These are phyloP conservation scores for Lactifluus hygrophoroides DNA, from an alignment of 768 basidiomycete species.

Conservation along the genomic window DNA sequence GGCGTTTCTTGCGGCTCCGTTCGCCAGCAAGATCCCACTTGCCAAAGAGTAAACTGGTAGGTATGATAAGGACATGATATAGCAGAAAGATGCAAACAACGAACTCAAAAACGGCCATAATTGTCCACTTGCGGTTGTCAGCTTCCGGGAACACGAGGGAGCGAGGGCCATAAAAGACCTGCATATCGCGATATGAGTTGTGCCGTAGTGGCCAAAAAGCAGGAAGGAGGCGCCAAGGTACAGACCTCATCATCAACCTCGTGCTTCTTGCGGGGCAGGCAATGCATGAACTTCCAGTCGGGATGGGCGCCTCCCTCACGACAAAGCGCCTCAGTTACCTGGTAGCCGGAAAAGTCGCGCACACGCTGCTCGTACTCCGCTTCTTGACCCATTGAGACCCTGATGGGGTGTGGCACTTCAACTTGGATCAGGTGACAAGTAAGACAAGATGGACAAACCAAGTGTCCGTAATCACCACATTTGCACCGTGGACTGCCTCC, in stretches of 20 bases:
- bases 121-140: constrained; percentile 97
- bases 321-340: constrained; percentile 86
- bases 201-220: not conserved
- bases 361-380: constrained; percentile 83
- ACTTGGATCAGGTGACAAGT: not conserved
- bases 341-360: constrained; percentile 84
- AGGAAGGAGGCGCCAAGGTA: not conserved
- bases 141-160: constrained; percentile 91
- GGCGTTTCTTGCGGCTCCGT: not conserved
- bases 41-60: constrained; percentile 28
- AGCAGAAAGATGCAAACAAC: constrained; percentile 22
- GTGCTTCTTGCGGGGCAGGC: constrained; percentile 83
- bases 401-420: constrained; percentile 25
- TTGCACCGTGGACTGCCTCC: constrained; percentile 83
- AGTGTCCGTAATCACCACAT: constrained; percentile 96
- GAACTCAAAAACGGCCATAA: constrained; percentile 85
- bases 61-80: constrained; percentile 24
- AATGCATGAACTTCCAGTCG: constrained; percentile 94
- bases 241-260: constrained; percentile 92
- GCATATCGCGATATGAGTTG: not conserved
- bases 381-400: constrained; percentile 99
- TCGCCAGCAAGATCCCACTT: constrained; percentile 24
- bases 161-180: constrained; percentile 91
- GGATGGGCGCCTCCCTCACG: constrained; percentile 71
- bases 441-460: constrained; percentile 46